Conservation (phyloP, 768 basidiomycete genomes). For the Auricularia cornea region DNA sequence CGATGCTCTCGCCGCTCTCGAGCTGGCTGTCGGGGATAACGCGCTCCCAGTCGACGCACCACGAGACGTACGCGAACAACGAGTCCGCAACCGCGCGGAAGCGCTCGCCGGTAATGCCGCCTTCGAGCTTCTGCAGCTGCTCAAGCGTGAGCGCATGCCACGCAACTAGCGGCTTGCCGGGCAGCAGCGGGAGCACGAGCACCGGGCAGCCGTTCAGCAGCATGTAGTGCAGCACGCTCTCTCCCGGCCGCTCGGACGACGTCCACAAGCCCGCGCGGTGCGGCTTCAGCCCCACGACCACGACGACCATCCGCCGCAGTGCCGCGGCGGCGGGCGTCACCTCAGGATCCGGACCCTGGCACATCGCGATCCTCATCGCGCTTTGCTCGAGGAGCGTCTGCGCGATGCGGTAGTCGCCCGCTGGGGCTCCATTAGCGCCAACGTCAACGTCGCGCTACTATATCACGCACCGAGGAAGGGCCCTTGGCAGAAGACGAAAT, state of each 20-base stretch:
- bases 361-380: slow-evolving; percentile 42
- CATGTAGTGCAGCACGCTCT: slow-evolving; percentile 56
- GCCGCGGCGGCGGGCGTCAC: neutral
- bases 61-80: slow-evolving; percentile 48
- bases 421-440: neutral
- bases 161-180: slow-evolving; percentile 51
- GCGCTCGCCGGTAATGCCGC: slow-evolving; percentile 24
- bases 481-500: slow-evolving; percentile 56
- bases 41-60: slow-evolving; percentile 57
- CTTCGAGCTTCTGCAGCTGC: slow-evolving; percentile 45
- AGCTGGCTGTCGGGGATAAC: slow-evolving; percentile 23
- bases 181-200: slow-evolving; percentile 49
- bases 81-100: slow-evolving; percentile 49
- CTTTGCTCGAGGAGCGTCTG: slow-evolving; percentile 51
- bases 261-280: slow-evolving; percentile 50
- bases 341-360: slow-evolving; percentile 21
- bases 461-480: slow-evolving; percentile 50
- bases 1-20: neutral
- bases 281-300: slow-evolving; percentile 51
- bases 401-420: slow-evolving; percentile 53
- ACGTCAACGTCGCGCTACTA: too few relatives aligned
- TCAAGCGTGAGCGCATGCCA: slow-evolving; percentile 57
- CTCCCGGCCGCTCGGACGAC: slow-evolving; percentile 47
- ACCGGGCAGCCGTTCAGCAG: slow-evolving; percentile 56
- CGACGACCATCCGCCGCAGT: slow-evolving; percentile 47